phyloP scores from a whole-genome alignment of 352 stramenopile species.

The Phytophthora aleatoria region DNA sequence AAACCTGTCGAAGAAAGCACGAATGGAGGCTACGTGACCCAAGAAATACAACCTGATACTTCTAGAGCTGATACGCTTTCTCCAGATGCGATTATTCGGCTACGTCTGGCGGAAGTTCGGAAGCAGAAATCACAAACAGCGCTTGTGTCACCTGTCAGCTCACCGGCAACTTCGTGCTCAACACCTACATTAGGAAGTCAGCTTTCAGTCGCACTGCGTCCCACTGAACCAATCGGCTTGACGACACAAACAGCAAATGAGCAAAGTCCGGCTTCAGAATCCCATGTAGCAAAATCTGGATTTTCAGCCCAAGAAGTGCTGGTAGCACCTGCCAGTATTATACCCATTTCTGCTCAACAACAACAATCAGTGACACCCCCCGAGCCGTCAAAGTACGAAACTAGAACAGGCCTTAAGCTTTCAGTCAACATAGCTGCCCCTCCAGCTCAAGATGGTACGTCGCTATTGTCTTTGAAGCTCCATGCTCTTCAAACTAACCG shows the following conservation, averaged over 20 bases:
- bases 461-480: slow-evolving; percentile 5
- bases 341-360: neutral
- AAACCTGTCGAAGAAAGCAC: slow-evolving; percentile 38
- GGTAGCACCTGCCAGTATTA: neutral
- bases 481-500: slow-evolving; percentile 4
- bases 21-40: neutral
- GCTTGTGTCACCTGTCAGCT: slow-evolving; percentile 14
- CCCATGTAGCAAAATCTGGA: neutral
- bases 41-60: slow-evolving; percentile 10
- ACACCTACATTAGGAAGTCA: slow-evolving; percentile 13
- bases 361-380: neutral
- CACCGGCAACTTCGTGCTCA: slow-evolving; percentile 16
- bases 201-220: neutral
- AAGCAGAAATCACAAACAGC: slow-evolving; percentile 36
- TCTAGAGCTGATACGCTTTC: slow-evolving; percentile 18
- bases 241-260: slow-evolving; percentile 2
- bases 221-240: neutral
- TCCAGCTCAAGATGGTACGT: slow-evolving; percentile 48
- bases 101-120: slow-evolving; percentile 49
- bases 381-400: slow-evolving; percentile 54
- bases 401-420: slow-evolving; percentile 53
- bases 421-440: slow-evolving; percentile 56
- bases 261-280: neutral
- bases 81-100: slow-evolving; percentile 51
- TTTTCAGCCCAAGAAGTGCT: slow-evolving; percentile 1